Conservation (phyloP, 371 early-diverging fungal genomes). For the Mucor piriformis region DNA sequence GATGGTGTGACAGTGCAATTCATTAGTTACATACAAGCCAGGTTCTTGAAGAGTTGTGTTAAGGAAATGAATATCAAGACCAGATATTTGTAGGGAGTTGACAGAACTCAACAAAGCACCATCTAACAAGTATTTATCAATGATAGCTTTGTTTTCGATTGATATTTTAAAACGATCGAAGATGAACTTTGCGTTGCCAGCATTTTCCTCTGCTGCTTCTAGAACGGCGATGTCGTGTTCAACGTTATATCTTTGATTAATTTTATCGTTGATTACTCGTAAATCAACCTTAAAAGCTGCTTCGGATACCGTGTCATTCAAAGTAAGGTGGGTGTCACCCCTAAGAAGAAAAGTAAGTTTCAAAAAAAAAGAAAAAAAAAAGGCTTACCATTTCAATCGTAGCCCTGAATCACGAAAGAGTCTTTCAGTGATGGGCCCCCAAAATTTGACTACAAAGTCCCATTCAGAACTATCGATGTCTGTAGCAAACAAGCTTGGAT, state of each 20-base stretch:
- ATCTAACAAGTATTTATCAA: constrained; percentile 9
- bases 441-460: constrained; percentile 11
- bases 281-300: constrained; percentile 1
- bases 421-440: constrained; percentile 3
- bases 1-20: not conserved
- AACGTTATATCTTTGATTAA: constrained; percentile 11
- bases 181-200: constrained; percentile 3
- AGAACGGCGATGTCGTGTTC: constrained; percentile 4
- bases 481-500: constrained; percentile 2
- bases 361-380: constrained; percentile 6
- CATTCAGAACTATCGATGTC: constrained; percentile 11
- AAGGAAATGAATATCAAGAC: constrained; percentile 3
- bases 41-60: constrained; percentile 7
- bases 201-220: constrained; percentile 7
- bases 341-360: not conserved
- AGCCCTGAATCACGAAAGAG: constrained; percentile 3
- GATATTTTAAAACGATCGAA: constrained; percentile 3
- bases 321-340: constrained; percentile 7
- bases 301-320: constrained; percentile 5
- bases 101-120: not conserved
- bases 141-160: constrained; percentile 5
- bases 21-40: constrained; percentile 6
- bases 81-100: constrained; percentile 9
- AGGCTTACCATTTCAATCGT: constrained; percentile 14
- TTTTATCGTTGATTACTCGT: constrained; percentile 4